Conservation (phyloP, 768 basidiomycete genomes). For the Kondoa malvinella region DNA sequence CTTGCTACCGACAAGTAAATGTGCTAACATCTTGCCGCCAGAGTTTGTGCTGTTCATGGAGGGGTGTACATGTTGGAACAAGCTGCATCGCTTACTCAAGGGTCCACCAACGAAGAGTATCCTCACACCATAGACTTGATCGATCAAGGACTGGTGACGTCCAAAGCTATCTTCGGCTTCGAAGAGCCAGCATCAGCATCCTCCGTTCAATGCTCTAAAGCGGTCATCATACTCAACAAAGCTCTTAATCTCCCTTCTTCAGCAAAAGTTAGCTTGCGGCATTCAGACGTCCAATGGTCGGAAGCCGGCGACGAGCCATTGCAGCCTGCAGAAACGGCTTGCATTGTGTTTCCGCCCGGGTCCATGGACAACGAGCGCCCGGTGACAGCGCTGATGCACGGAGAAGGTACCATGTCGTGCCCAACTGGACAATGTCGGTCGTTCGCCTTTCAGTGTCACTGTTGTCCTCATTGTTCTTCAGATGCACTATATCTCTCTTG, state of each 20-base stretch:
- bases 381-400: slow-evolving; percentile 49
- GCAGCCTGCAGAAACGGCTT: slow-evolving; percentile 42
- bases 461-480: slow-evolving; percentile 39
- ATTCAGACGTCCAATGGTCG: slow-evolving; percentile 14
- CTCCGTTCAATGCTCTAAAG: slow-evolving; percentile 36
- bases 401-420: slow-evolving; percentile 55
- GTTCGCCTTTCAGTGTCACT: neutral
- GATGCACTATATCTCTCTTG: slow-evolving; percentile 2
- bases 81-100: slow-evolving; percentile 13
- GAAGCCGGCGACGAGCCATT: slow-evolving; percentile 29
- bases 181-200: neutral
- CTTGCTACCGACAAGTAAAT: neutral
- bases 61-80: slow-evolving; percentile 35
- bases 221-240: slow-evolving; percentile 40
- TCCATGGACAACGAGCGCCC: slow-evolving; percentile 37
- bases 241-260: slow-evolving; percentile 30
- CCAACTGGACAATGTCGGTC: slow-evolving; percentile 55
- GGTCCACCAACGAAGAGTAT: slow-evolving; percentile 13
- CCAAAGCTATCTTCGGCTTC: neutral
- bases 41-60: slow-evolving; percentile 57
- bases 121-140: slow-evolving; percentile 20
- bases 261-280: neutral
- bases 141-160: slow-evolving; percentile 6
- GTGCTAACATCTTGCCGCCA: slow-evolving; percentile 34
- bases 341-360: slow-evolving; percentile 59